Conservation (phyloP, 495 filamentous ascomycete genomes). For the Penicillium cinerascens region DNA sequence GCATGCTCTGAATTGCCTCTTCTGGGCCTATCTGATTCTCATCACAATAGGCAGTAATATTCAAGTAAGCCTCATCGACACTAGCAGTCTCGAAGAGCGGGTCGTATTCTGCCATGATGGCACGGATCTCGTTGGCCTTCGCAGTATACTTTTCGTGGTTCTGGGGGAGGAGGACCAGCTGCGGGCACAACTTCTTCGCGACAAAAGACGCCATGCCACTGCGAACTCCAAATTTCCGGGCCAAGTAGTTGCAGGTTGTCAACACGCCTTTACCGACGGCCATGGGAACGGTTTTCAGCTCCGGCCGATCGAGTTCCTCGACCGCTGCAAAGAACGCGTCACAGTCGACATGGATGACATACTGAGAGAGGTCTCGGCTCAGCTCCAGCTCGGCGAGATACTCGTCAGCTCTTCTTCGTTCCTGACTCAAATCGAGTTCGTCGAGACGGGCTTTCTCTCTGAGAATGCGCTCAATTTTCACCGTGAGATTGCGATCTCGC, state of each 20-base stretch:
- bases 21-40: constrained; percentile 65
- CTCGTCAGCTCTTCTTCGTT: constrained; percentile 75
- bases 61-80: constrained; percentile 94
- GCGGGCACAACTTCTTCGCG: constrained; percentile 87
- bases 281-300: constrained; percentile 85
- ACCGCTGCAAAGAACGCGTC: constrained; percentile 98
- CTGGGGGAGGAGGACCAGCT: constrained; percentile 74
- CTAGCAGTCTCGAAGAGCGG: constrained; percentile 87
- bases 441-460: constrained; percentile 74
- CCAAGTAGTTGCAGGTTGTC: constrained; percentile 93
- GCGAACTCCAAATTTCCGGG: constrained; percentile 82
- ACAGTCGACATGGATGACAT: constrained; percentile 90
- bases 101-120: constrained; percentile 81
- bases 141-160: constrained; percentile 90
- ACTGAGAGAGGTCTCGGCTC: constrained; percentile 76
- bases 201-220: constrained; percentile 97
- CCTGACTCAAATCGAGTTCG: constrained; percentile 65
- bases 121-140: constrained; percentile 85
- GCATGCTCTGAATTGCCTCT: constrained; percentile 70
- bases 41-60: constrained; percentile 83
- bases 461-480: constrained; percentile 80
- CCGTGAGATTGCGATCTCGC: constrained; percentile 76
- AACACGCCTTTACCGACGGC: constrained; percentile 90
- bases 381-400: constrained; percentile 75
- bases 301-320: constrained; percentile 86